A percentile compares a stretch with the other conserved stretches of the same genome.
These are phyloP conservation scores for Cucumis cinereus DNA, from an alignment of 306 rosid genomes.

Conservation along the genomic window DNA sequence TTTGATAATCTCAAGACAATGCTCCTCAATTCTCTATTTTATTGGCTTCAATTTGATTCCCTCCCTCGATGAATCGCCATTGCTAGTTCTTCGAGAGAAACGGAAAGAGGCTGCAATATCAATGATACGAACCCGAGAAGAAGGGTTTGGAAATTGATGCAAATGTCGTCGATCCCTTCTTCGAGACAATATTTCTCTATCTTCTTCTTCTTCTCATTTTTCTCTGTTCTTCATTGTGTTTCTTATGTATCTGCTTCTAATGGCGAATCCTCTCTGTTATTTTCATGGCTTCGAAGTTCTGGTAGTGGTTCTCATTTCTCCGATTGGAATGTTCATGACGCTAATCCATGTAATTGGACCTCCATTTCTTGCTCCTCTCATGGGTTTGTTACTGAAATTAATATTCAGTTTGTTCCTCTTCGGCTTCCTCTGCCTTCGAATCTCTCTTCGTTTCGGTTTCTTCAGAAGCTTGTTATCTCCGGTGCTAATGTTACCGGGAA, in stretches of 20 bases:
- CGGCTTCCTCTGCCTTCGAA: conserved; percentile 58
- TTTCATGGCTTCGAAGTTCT: conserved; percentile 53
- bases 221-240: neutral
- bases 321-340: conserved; percentile 40
- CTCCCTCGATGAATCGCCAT: neutral
- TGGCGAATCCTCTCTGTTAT: conserved; percentile 33
- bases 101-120: conserved; percentile 10
- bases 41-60: neutral
- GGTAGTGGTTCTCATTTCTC: conserved; percentile 23
- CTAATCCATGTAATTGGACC: conserved; percentile 63
- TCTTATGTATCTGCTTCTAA: conserved; percentile 24
- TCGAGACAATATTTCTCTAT: conserved; percentile 18
- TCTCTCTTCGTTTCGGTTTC: conserved; percentile 42
- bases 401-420: conserved; percentile 36
- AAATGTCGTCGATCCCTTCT: conserved; percentile 20
- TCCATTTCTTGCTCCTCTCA: conserved; percentile 52
- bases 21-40: neutral
- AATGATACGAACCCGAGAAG: conserved; percentile 16
- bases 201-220: neutral
- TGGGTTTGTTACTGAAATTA: conserved; percentile 42
- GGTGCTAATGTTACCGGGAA: conserved; percentile 53
- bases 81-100: conserved; percentile 6
- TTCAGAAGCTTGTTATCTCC: conserved; percentile 49
- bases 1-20: neutral
- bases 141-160: conserved; percentile 24